Base-by-base conservation (phyloP, 2,329 filamentous ascomycete genomes). In the Trichoderma sp. region DNA sequence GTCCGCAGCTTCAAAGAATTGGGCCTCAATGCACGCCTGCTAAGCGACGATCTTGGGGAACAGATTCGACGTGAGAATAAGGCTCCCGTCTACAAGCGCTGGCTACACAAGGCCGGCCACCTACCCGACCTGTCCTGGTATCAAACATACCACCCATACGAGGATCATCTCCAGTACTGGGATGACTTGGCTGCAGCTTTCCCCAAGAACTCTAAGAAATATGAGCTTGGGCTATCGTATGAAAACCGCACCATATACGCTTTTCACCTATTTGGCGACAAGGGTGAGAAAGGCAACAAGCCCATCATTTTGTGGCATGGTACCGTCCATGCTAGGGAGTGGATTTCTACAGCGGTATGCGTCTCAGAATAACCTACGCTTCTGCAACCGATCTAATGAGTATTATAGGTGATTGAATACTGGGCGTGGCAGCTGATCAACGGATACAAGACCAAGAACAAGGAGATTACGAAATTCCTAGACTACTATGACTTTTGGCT, bases 401-500 rank as follows among this genome's bases (percentile, higher is more conserved):
- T 47, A 9, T 21, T 11, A 14, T n/a, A 68, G 78, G 84, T 86
- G 85, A 80, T 82, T 60, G 87, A 89, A 77, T 90, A 88, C 76
- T 79, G 88, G n/a, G 82, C 85, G 11, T 84, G 84, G 73, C 79
- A 82, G 34, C 80, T 90, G 34, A 79, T 89, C 21, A 80, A 80
- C 43, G 82, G 83, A 64, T 87, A 87, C 76, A 76, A 75, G 53
- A 80, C 76, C 28, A 78, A 78, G 12, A 76, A 80, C 14, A 74
- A 79, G n/a, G 77, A 80, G 3, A 78, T 85, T 53, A 82, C 78
- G 36, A 77, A 79, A 0, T 84, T 87, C 67, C 83, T 91, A 24
- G 84, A 91, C 79, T 87, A 84, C 69, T 90, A 89, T 77, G 90
- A 92, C 79, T 90, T 90, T 74, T 91, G 90, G 79, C 85, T 92